These are phyloP conservation scores for Lachancea meyersii DNA, from an alignment of 805 yeast genomes.

Conservation along the genomic window DNA sequence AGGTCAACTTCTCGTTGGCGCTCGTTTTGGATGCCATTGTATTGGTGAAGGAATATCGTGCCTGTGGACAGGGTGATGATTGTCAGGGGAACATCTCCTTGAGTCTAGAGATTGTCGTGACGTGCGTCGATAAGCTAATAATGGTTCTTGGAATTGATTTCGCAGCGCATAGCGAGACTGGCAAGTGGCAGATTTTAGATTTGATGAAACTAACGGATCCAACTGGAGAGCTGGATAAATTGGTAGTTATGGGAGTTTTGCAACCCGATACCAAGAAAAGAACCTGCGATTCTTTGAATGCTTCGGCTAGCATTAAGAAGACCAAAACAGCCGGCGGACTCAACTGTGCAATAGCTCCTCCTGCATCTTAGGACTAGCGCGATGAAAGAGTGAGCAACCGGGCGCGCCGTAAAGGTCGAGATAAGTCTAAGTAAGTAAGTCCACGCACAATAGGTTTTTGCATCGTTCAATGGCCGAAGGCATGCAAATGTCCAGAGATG, in stretches of 20 bases:
- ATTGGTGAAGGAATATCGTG: conserved; percentile 11
- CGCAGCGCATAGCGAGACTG: conserved; percentile 15
- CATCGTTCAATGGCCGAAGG: too few species aligned
- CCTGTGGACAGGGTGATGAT: conserved; percentile 10
- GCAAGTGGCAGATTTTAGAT: conserved; percentile 18
- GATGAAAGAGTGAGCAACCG: too few species aligned
- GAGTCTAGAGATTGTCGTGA: conserved; percentile 15
- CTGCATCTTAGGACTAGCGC: too few species aligned
- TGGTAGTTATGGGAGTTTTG: background rate
- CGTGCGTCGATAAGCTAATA: conserved; percentile 21
- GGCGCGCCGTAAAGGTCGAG: too few species aligned
- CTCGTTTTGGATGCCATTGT: conserved; percentile 19
- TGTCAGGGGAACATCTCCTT: conserved; percentile 1
- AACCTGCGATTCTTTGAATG: background rate
- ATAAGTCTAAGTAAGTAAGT: too few species aligned
- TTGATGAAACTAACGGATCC: conserved; percentile 12
- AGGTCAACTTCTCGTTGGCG: conserved; percentile 20
- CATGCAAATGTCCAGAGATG: too few species aligned
- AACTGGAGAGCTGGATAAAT: background rate
- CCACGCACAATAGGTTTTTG: too few species aligned
- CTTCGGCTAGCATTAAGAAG: background rate
- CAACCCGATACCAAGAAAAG: background rate
- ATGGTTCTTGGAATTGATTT: conserved; percentile 20
- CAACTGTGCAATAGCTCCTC: too few species aligned
- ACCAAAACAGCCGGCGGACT: background rate